A percentile compares a stretch with the other conserved stretches of the same genome.
Evolutionary conservation across 305 asterid genomes (phyloP).

Genomic region (Rubia peregrina): DNA sequence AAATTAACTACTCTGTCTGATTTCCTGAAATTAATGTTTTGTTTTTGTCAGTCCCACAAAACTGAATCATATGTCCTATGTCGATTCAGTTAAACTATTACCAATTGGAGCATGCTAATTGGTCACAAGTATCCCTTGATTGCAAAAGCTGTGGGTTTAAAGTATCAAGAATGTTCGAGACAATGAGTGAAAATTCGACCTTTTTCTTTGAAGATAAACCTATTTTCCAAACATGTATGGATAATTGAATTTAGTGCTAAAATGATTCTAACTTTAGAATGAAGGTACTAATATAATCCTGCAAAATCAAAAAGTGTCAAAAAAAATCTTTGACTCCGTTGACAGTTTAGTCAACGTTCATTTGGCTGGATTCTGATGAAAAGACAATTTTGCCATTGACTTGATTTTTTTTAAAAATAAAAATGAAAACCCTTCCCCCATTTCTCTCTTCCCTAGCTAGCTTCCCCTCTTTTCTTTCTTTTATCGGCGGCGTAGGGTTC

Average conservation of each 20-base stretch:
- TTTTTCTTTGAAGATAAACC: neutral
- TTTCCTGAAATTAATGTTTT: constrained; percentile 7
- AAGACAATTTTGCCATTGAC: too few species aligned
- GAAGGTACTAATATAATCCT: too few species aligned
- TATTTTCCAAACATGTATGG: neutral
- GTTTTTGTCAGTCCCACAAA: constrained; percentile 3
- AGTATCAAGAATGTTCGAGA: neutral
- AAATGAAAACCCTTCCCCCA: too few species aligned
- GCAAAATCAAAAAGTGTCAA: too few species aligned
- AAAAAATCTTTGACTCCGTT: too few species aligned
- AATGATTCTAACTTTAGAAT: too few species aligned
- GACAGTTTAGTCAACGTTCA: too few species aligned
- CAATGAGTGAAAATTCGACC: neutral
- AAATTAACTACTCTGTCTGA: neutral
- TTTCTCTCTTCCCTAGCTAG: too few species aligned
- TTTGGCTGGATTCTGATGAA: too few species aligned
- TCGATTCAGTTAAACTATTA: neutral
- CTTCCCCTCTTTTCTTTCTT: too few species aligned
- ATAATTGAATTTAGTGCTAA: neutral
- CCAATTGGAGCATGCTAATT: neutral
- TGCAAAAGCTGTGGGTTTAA: neutral
- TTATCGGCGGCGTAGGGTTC: too few species aligned
- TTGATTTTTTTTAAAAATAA: too few species aligned
- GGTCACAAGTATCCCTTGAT: neutral
- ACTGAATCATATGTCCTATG: constrained; percentile 6